A percentile compares a stretch with the other conserved stretches of the same genome.
phyloP scores from a whole-genome alignment of 1,284 basidiomycete species.

The Rhodotorula sp. region DNA sequence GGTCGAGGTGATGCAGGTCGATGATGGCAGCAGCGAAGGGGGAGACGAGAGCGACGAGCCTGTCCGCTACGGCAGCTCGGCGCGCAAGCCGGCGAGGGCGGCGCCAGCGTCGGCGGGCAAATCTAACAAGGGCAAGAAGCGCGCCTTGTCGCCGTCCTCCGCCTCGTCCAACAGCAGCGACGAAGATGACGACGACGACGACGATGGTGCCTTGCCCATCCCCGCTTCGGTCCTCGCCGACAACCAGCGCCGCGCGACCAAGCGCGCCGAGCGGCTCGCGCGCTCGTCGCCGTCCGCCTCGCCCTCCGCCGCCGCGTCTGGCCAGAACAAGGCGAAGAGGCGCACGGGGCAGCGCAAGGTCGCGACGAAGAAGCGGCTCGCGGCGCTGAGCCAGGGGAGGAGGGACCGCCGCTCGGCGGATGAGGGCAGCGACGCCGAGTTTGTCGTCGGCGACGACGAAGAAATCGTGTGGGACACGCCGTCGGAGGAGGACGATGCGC shows the following conservation, averaged over 20 bases:
- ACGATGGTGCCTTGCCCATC: background rate
- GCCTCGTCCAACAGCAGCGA: background rate
- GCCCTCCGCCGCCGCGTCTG: no score
- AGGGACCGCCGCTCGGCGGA: slow-evolving; percentile 13
- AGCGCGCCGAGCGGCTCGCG: background rate
- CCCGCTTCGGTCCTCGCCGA: slow-evolving; percentile 5
- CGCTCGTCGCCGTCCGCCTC: background rate
- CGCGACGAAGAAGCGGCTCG: slow-evolving; percentile 2
- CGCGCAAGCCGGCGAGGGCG: background rate
- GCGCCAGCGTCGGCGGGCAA: no score
- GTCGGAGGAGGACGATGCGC: background rate
- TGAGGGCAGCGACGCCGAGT: slow-evolving; percentile 9
- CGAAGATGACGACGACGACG: background rate
- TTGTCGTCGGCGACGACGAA: slow-evolving; percentile 23
- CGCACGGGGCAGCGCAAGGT: background rate
- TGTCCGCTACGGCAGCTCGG: background rate
- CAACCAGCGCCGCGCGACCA: background rate
- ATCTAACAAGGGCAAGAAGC: background rate
- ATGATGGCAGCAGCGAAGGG: background rate
- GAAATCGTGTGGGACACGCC: slow-evolving; percentile 13
- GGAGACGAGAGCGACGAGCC: slow-evolving; percentile 2
- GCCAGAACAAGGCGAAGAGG: background rate
- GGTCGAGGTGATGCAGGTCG: no score
- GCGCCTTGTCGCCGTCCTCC: background rate
- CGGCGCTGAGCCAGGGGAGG: slow-evolving; percentile 5